Base-by-base conservation (phyloP, 2,329 filamentous ascomycete species). In the Pseudocercospora macadamiae region DNA sequence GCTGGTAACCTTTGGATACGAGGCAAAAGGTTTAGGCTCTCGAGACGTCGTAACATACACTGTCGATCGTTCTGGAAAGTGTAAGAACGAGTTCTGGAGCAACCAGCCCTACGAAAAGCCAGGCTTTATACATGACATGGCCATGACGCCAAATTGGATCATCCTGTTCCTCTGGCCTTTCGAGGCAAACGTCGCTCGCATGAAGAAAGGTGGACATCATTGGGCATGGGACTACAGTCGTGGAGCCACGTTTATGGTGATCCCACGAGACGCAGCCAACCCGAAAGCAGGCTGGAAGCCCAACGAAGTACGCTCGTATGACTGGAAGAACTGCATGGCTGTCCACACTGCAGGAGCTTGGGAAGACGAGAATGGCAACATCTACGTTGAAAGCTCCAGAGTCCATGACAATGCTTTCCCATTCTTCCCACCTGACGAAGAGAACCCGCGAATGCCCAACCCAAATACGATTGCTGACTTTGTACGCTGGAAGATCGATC, bases 261-360 rank as follows among this genome's bases (percentile, higher is more conserved):
- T 66, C 2, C 66, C 68, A 4, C 64, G 68, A 10, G 51, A 59
- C 51, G 62, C 54, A 8, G 51, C 34, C 21, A 66, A 59, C 2
- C 63, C 63, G 36, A 53, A 44, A 8, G 47, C 60, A 6, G 61
- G 64, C 49, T 66, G 60, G 65, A 49, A 60, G 39, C 30, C 58
- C 1, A 51, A 53, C 6, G 64, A 66, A 48, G 55, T 63, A 1
- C 34, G 64, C 8, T 57, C 55, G 7, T 66, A 64, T 45, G 55
- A 58, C 2, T 64, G 62, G 59, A 53, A 61, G 14, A 70, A 67
- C 42, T 64, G 72, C 42, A 76, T 79, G 66, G 72, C 75, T 16
- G 74, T 77, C 32, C 77, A 79, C 65, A 74, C 77, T 2, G 77
- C 75, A 4, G 75, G 74, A 9, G 74, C 73, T 1, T 80, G 76